A percentile compares a stretch with the other conserved stretches of the same genome.
Evolutionary conservation across 768 basidiomycete genomes (phyloP).

Genomic region (Ramaria sp.): DNA sequence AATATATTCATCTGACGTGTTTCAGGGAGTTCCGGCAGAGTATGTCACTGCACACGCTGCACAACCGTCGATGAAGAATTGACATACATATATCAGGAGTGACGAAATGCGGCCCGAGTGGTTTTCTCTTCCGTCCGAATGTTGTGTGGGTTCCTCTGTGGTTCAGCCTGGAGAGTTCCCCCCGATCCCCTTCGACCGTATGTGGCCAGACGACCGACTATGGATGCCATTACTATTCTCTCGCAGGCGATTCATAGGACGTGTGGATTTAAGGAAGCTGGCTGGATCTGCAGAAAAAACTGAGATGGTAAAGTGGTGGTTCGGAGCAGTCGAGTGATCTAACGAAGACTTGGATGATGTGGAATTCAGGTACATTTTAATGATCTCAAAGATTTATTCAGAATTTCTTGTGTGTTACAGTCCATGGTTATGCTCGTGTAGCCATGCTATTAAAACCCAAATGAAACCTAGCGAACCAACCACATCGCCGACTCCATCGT

Average conservation of each 20-base stretch:
- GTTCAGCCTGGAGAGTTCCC: constrained; percentile 8
- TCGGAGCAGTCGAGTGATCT: constrained; percentile 14
- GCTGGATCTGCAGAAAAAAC: constrained; percentile 7
- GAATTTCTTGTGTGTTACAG: neutral
- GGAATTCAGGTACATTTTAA: neutral
- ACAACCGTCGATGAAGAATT: neutral
- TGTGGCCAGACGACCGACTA: constrained; percentile 53
- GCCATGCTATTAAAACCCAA: no score
- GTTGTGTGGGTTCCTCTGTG: neutral
- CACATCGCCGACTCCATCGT: no score
- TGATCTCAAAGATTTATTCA: neutral
- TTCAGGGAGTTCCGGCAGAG: constrained; percentile 55
- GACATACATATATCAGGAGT: constrained; percentile 33
- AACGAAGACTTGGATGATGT: neutral
- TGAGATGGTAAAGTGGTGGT: constrained; percentile 26
- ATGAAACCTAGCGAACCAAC: no score
- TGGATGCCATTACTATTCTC: constrained; percentile 60
- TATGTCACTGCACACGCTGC: constrained; percentile 18
- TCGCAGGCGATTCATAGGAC: constrained; percentile 33
- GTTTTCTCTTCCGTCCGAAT: constrained; percentile 36
- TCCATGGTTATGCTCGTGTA: neutral
- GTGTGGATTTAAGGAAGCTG: constrained; percentile 30
- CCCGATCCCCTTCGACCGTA: constrained; percentile 48
- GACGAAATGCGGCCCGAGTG: constrained; percentile 86
- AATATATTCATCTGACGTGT: constrained; percentile 55